A percentile compares a stretch with the other conserved stretches of the same genome.
These are phyloP conservation scores for Hypoxylon rubiginosum DNA, from an alignment of 2,329 filamentous ascomycete genomes.

Conservation along the genomic window DNA sequence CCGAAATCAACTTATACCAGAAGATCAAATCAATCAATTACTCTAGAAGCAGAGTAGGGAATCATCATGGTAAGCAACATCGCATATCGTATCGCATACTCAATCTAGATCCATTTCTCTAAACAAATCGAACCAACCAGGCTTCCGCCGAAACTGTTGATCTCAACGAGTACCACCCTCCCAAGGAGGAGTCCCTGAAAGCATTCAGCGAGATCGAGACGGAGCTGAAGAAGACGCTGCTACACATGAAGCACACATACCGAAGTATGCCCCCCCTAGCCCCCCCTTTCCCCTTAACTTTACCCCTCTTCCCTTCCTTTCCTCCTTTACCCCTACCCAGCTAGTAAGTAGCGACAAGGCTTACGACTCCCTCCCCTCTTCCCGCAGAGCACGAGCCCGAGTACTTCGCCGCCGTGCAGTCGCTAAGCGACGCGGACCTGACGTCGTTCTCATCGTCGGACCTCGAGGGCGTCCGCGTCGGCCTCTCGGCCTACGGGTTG, in stretches of 20 bases:
- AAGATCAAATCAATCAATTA: no score
- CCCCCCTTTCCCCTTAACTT: neutral
- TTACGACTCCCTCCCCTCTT: constrained; percentile 16
- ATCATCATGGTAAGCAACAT: constrained; percentile 28
- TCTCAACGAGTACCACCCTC: constrained; percentile 62
- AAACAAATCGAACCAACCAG: constrained; percentile 47
- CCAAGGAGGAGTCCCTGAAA: constrained; percentile 65
- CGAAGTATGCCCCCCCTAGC: constrained; percentile 35
- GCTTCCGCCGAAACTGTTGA: constrained; percentile 67
- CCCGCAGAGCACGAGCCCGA: constrained; percentile 65
- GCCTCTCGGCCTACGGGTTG: constrained; percentile 61
- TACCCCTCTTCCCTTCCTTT: neutral
- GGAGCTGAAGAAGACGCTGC: constrained; percentile 65
- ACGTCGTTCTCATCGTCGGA: constrained; percentile 56
- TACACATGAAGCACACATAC: constrained; percentile 57
- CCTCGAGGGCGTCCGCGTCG: constrained; percentile 61
- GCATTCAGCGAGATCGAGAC: constrained; percentile 63
- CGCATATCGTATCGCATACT: neutral
- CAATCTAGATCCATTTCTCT: neutral
- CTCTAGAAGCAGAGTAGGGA: no score
- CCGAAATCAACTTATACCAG: neutral
- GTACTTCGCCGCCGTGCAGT: constrained; percentile 65
- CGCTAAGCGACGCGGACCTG: constrained; percentile 57
- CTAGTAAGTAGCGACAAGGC: constrained; percentile 1
- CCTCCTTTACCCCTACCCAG: neutral